phyloP scores from a whole-genome alignment of 2,329 filamentous ascomycete species.

The Xylariaceae sp. region DNA sequence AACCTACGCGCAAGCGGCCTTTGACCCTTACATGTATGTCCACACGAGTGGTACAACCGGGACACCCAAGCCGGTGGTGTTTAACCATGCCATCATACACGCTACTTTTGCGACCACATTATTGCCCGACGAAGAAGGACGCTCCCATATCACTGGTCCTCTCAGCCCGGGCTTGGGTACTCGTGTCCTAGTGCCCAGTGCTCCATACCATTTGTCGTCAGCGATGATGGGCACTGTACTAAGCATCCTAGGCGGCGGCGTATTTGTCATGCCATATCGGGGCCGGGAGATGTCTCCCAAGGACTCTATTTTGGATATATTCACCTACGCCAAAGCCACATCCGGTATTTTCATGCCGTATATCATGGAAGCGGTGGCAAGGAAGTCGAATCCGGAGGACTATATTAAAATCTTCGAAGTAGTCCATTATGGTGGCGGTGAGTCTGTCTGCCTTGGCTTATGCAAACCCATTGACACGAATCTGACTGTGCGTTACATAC shows the following conservation, averaged over 20 bases:
- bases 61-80: conserved; percentile 17
- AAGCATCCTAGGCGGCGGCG: conserved; percentile 20
- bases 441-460: conserved; percentile 1
- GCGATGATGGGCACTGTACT: conserved; percentile 5
- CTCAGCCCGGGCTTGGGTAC: conserved; percentile 10
- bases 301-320: conserved; percentile 15
- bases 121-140: conserved; percentile 18
- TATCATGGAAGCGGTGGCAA: conserved; percentile 24
- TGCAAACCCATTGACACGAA: background rate
- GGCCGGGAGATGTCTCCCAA: conserved; percentile 9
- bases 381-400: conserved; percentile 15
- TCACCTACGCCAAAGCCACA: conserved; percentile 14
- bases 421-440: conserved; percentile 23
- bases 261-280: conserved; percentile 23
- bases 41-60: conserved; percentile 26
- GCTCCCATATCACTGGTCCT: conserved; percentile 7
- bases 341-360: conserved; percentile 20
- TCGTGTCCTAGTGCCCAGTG: conserved; percentile 16
- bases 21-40: conserved; percentile 21
- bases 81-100: conserved; percentile 13
- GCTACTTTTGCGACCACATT: conserved; percentile 6
- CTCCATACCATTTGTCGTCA: conserved; percentile 21
- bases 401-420: conserved; percentile 19
- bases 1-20: conserved; percentile 20
- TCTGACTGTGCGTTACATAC: background rate